These are phyloP conservation scores for Strobilomyces echinocephalus DNA, from an alignment of 768 basidiomycete species.

Conservation along the genomic window DNA sequence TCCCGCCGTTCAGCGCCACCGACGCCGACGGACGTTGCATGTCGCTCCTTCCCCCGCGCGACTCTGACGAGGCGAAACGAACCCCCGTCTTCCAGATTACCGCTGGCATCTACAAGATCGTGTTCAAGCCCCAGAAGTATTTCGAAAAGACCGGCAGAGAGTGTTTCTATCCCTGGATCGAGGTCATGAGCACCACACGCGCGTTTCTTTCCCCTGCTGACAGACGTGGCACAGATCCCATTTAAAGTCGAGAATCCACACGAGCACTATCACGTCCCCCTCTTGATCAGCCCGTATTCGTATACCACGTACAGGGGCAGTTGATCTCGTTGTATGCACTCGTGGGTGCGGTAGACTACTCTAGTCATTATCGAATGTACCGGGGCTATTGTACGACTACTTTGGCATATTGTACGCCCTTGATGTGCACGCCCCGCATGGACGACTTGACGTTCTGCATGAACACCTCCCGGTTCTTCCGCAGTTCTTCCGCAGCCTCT, in stretches of 20 bases:
- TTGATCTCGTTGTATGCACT: slow-evolving; percentile 28
- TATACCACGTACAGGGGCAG: slow-evolving; percentile 95
- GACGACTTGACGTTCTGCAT: slow-evolving; percentile 78
- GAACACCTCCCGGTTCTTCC: slow-evolving; percentile 83
- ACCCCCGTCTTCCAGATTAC: slow-evolving; percentile 41
- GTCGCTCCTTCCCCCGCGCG: slow-evolving; percentile 58
- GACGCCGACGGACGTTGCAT: slow-evolving; percentile 81
- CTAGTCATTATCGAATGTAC: slow-evolving; percentile 1
- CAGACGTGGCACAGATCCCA: slow-evolving; percentile 52
- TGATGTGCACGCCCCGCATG: slow-evolving; percentile 78
- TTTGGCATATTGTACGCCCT: slow-evolving; percentile 74
- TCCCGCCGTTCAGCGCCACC: slow-evolving; percentile 49
- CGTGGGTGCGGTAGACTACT: slow-evolving; percentile 2
- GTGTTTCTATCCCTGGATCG: slow-evolving; percentile 89
- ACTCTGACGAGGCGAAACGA: slow-evolving; percentile 40
- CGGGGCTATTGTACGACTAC: slow-evolving; percentile 49
- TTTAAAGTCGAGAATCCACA: slow-evolving; percentile 67
- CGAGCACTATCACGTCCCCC: slow-evolving; percentile 87
- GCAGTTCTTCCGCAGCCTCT: slow-evolving; percentile 96
- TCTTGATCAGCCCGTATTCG: slow-evolving; percentile 88
- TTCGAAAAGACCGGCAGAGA: slow-evolving; percentile 59
- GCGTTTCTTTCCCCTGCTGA: slow-evolving; percentile 1
- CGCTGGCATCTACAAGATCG: slow-evolving; percentile 67
- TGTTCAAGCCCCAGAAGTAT: slow-evolving; percentile 80
- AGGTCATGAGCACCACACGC: slow-evolving; percentile 44